phyloP scores from a whole-genome alignment of 2,329 filamentous ascomycete species.

The Colletotrichum salicis region DNA sequence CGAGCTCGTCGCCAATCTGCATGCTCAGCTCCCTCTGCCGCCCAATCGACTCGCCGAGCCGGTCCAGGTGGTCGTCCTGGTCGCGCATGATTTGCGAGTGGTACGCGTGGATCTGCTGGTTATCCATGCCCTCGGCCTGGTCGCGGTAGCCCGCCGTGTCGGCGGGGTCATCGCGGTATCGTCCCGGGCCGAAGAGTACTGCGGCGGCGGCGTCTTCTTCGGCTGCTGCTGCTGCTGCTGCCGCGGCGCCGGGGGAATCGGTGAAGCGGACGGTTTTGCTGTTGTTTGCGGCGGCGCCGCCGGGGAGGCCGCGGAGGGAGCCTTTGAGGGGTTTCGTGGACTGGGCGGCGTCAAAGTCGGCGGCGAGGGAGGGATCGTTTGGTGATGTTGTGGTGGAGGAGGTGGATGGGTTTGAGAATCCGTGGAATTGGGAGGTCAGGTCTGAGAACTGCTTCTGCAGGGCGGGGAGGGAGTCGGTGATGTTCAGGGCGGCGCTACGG shows the following conservation, averaged over 20 bases:
- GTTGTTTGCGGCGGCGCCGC: constrained; percentile 47
- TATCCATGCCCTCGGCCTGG: constrained; percentile 71
- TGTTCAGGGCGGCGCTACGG: constrained; percentile 55
- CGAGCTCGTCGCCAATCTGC: constrained; percentile 95
- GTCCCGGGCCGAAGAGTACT: constrained; percentile 55
- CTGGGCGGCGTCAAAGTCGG: constrained; percentile 73
- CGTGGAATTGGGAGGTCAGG: constrained; percentile 83
- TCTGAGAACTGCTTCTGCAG: constrained; percentile 81
- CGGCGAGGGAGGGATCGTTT: constrained; percentile 70
- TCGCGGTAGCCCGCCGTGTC: constrained; percentile 67
- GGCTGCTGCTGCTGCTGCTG: constrained; percentile 40
- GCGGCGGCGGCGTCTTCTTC: constrained; percentile 57
- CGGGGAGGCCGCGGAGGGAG: constrained; percentile 45
- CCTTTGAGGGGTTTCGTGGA: constrained; percentile 46
- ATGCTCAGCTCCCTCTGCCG: constrained; percentile 93
- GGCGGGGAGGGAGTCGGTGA: constrained; percentile 73
- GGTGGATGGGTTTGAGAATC: constrained; percentile 64
- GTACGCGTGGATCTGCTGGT: constrained; percentile 87
- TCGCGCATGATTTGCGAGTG: constrained; percentile 84
- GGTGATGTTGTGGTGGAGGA: constrained; percentile 65
- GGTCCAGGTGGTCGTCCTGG: constrained; percentile 93
- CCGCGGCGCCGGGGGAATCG: constrained; percentile 63
- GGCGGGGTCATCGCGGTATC: constrained; percentile 77
- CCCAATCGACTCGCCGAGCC: constrained; percentile 84
- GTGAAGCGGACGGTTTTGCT: constrained; percentile 88